Evolutionary conservation across 768 basidiomycete genomes (phyloP).

Genomic region (Lactifluus volemus): DNA sequence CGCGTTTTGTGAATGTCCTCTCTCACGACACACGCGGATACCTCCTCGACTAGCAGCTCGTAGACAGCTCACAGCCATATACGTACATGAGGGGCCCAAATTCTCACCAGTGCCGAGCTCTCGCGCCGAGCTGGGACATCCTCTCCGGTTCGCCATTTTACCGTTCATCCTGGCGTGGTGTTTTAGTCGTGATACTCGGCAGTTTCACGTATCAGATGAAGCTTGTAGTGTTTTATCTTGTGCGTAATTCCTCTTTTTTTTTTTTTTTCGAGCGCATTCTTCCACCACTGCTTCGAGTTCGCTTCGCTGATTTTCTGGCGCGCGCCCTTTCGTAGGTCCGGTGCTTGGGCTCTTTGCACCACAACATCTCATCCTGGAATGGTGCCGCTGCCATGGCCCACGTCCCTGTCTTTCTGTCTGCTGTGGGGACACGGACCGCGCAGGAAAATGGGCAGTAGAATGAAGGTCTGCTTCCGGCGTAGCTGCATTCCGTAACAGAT

Average conservation of each 20-base stretch:
- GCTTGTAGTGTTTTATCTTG: slow-evolving; percentile 52
- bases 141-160: slow-evolving; percentile 43
- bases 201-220: slow-evolving; percentile 41
- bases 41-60: slow-evolving; percentile 68
- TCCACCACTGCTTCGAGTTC: not conserved
- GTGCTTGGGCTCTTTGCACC: slow-evolving; percentile 54
- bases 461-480: slow-evolving; percentile 30
- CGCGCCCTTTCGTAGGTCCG: slow-evolving; percentile 44
- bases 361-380: slow-evolving; percentile 52
- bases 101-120: slow-evolving; percentile 54
- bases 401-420: slow-evolving; percentile 27
- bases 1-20: slow-evolving; percentile 80
- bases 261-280: not conserved
- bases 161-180: slow-evolving; percentile 63
- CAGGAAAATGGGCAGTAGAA: slow-evolving; percentile 17
- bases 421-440: not conserved
- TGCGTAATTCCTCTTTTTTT: slow-evolving; percentile 29
- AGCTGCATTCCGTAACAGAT: slow-evolving; percentile 49
- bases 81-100: slow-evolving; percentile 49
- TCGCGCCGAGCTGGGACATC: slow-evolving; percentile 33
- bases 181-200: slow-evolving; percentile 52
- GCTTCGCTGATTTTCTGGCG: not conserved
- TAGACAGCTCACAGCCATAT: slow-evolving; percentile 47
- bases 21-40: slow-evolving; percentile 45
- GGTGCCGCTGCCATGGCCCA: slow-evolving; percentile 62